Base-by-base conservation (phyloP, 2,329 filamentous ascomycete species). In the Didymella segeticola region DNA sequence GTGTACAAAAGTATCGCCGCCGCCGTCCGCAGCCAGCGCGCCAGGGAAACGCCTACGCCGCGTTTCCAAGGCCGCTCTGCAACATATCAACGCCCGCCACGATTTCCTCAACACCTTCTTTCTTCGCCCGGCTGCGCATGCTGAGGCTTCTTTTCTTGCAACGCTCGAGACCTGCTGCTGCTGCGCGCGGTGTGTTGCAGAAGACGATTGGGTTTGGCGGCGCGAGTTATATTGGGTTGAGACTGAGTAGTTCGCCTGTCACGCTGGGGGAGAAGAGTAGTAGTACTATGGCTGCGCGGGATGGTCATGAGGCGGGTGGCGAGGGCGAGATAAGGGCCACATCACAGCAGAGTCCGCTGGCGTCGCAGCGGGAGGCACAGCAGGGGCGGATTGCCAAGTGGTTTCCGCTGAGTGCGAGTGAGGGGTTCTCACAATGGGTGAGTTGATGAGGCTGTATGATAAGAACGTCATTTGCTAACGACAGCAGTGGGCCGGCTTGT, bases 351-450 rank as follows among this genome's bases (percentile, higher is more conserved):
- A 75, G 78, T 22, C 74, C 79, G 57, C 70, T 81, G 42, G 79
- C 81, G 27, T 79, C 80, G 23, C 78, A 81, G 64, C 73, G 79
- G 56, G 68, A 71, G 47, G 69, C 66, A 5, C 68, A 73, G 47
- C 69, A 71, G 58, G 65, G 75, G 11, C 31, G 70, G 11, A 61
- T 71, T 23, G 60, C 64, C 4, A 64, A 77, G 27, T 87, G 84
- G 74, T 98, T 99, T 63, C 93, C 95, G 2, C 78, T 98, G 19
- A 88, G 92, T 43, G 96, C 96, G 78, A 95, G 93, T 69, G 92
- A 96, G 53, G 93, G 91, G 14, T 91, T 91, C 59, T 88, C 84
- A 63, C 93, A 98, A 82, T 98, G 95, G 91, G 89, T 91, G 77
- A 60, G 87, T 81, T 22, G 41, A 22, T 45, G 5, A 26, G 7